Percentiles rank a stretch among this genome's conserved stretches.
phyloP scores from a whole-genome alignment of 2,329 filamentous ascomycete species.

The Neopestalotiopsis rosae region DNA sequence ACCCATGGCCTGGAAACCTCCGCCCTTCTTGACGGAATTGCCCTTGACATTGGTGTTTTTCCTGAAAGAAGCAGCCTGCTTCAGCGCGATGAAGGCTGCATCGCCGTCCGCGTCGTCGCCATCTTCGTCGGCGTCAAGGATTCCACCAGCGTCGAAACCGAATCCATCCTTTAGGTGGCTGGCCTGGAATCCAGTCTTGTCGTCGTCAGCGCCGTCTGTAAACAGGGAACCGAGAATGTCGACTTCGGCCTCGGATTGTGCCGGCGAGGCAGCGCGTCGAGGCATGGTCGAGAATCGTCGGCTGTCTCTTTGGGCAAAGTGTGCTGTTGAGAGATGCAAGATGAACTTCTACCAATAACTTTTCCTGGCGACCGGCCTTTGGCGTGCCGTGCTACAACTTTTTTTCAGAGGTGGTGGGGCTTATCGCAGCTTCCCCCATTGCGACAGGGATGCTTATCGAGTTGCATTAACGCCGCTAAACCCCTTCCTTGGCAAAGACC shows the following conservation, averaged over 20 bases:
- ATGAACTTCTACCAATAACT: background rate
- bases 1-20: slow-evolving; percentile 96
- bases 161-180: slow-evolving; percentile 43
- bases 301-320: background rate
- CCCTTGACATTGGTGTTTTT: slow-evolving; percentile 84
- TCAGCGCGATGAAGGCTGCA: slow-evolving; percentile 87
- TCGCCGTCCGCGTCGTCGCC: slow-evolving; percentile 69
- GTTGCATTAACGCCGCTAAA: slow-evolving; percentile 2
- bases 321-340: background rate
- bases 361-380: background rate
- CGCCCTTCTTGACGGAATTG: slow-evolving; percentile 89
- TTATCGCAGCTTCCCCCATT: slow-evolving; percentile 16
- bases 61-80: slow-evolving; percentile 85
- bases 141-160: slow-evolving; percentile 63
- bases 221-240: slow-evolving; percentile 86
- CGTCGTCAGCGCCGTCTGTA: slow-evolving; percentile 60
- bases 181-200: slow-evolving; percentile 45
- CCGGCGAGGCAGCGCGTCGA: slow-evolving; percentile 77
- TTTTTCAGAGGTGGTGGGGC: slow-evolving; percentile 20
- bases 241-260: slow-evolving; percentile 86
- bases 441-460: slow-evolving; percentile 15
- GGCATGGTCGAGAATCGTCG: slow-evolving; percentile 58
- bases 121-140: slow-evolving; percentile 62
- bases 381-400: slow-evolving; percentile 22
- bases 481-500: background rate